Base-by-base conservation (phyloP, 2,329 filamentous ascomycete genomes). In the Proliferodiscus dingleyae region DNA sequence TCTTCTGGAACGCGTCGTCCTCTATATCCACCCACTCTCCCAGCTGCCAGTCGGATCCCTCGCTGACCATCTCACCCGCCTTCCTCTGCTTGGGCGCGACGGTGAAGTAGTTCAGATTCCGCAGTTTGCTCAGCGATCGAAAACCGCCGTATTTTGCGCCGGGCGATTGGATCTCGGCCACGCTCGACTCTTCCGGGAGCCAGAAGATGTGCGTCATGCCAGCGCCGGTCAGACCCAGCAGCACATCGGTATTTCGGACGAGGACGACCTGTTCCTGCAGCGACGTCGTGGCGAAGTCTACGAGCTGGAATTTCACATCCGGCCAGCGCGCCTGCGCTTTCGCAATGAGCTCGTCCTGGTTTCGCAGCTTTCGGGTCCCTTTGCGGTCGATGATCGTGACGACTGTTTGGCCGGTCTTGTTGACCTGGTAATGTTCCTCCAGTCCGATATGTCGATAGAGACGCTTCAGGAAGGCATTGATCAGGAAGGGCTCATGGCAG, bases 201-300 rank as follows among this genome's bases (percentile, higher is more conserved):
- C 59, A 61, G 23, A 61, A 43, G 9, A 52, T 51, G 42, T 60
- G 55, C 15, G 56, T 55, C 46, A 61, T 46, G 10, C 50, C 59
- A 2, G 57, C 59, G 11, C 57, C 59, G n/a, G 50, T 54, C 33
- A 57, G 46, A 5, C 56, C 59, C 13, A 60, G 46, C 9, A 59
- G 42, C 1, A 61, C 50, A 37, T 57, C 53, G 2, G 55, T 58
- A 2, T 33, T 16, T 24, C 46, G 42, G 4, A 52, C 50, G n/a
- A 59, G 16, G 10, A 37, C 24, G 11, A 61, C 15, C 49, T 61
- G 59, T 30, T 59, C 53, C 9, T 33, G 32, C n/a, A 60, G 43
- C 7, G 37, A 37, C 5, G 57, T 15, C 2, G 37, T 32, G 2
- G 53, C 54, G 19, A 61, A 55, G 38, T 57, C 52, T 21, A 53